Percentiles rank a stretch among this genome's conserved stretches.
These are phyloP conservation scores for Pseudonectria foliicola DNA, from an alignment of 2,329 filamentous ascomycete species.

Conservation along the genomic window DNA sequence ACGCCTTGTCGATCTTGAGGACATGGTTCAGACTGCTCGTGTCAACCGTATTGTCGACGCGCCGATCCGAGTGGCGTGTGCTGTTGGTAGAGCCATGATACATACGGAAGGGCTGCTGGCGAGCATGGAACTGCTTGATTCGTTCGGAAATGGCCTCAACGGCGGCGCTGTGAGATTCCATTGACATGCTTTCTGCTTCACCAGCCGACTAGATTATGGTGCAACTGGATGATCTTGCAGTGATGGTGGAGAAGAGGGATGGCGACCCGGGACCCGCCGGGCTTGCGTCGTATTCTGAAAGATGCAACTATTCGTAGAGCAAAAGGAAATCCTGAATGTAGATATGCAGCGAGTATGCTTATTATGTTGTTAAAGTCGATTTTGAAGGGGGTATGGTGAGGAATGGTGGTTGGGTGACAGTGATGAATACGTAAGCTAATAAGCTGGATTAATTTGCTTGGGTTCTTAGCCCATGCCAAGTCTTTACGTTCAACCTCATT, in stretches of 20 bases:
- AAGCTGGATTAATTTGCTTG: too few species aligned
- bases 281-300: neutral
- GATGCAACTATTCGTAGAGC: slow-evolving; percentile 1
- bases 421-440: too few species aligned
- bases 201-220: too few species aligned
- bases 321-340: neutral
- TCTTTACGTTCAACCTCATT: too few species aligned
- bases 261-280: neutral
- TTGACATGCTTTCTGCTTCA: too few species aligned
- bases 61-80: slow-evolving; percentile 52
- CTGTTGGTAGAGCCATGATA: slow-evolving; percentile 73
- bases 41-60: slow-evolving; percentile 52
- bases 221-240: slow-evolving; percentile 1
- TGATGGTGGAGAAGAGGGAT: neutral
- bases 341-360: too few species aligned
- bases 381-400: too few species aligned
- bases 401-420: too few species aligned
- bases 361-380: too few species aligned
- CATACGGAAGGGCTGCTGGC: slow-evolving; percentile 57
- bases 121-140: slow-evolving; percentile 36
- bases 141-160: slow-evolving; percentile 37
- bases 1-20: slow-evolving; percentile 47
- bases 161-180: slow-evolving; percentile 38
- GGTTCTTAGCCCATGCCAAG: too few species aligned
- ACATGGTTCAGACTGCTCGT: slow-evolving; percentile 59